Evolutionary conservation across 73 alveolate species (phyloP).

Genomic region (Durusdinium trenchii): DNA sequence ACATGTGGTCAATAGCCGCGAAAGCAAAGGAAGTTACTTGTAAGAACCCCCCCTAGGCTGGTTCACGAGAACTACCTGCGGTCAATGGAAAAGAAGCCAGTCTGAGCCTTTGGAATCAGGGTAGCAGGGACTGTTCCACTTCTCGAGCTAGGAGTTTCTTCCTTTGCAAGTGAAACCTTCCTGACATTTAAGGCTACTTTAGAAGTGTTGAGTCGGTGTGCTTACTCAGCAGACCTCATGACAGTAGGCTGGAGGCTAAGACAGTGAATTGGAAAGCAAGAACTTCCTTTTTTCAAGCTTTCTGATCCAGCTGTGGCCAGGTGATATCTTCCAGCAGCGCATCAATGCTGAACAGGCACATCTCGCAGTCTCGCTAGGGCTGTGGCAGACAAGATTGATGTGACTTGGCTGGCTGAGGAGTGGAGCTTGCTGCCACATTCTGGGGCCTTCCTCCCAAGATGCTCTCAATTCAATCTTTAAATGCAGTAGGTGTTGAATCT

Average conservation of each 20-base stretch:
- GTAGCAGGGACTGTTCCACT: neutral
- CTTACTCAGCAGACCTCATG: constrained; percentile 93
- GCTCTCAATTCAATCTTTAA: too few species aligned
- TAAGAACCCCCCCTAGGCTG: too few species aligned
- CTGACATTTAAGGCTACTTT: neutral
- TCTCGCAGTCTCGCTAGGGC: neutral
- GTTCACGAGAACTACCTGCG: constrained; percentile 84
- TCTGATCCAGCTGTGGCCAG: neutral
- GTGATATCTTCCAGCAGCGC: constrained; percentile 69
- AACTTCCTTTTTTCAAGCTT: neutral
- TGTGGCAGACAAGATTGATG: neutral
- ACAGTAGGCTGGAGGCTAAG: constrained; percentile 41
- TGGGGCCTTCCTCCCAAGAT: constrained; percentile 2
- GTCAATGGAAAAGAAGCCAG: constrained; percentile 43
- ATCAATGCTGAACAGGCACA: constrained; percentile 48
- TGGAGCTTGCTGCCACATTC: constrained; percentile 85
- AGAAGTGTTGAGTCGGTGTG: constrained; percentile 67
- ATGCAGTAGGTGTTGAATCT: too few species aligned
- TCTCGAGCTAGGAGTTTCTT: too few species aligned
- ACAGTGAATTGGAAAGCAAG: too few species aligned
- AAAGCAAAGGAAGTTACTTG: too few species aligned
- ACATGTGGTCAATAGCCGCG: too few species aligned
- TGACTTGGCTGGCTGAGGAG: constrained; percentile 1
- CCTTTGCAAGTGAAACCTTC: neutral
- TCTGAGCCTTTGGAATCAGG: neutral